phyloP scores from a whole-genome alignment of 495 filamentous ascomycete species.

The Bathelium albidoporum region DNA sequence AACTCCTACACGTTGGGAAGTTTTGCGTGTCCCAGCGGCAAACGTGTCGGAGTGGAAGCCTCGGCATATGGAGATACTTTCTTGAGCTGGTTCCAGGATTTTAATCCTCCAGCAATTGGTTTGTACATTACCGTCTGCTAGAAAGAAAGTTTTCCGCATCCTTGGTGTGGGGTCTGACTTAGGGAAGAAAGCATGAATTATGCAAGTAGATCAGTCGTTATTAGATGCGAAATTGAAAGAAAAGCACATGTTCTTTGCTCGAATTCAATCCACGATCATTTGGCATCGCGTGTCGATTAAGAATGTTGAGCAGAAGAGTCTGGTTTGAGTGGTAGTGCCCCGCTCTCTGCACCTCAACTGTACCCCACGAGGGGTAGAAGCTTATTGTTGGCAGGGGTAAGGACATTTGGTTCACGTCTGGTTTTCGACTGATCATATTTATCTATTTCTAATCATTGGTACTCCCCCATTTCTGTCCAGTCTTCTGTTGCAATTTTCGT shows the following conservation, averaged over 20 bases:
- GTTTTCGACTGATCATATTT: background rate
- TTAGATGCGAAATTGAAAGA: background rate
- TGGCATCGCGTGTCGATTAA: background rate
- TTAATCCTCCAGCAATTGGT: constrained; percentile 50
- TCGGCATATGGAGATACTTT: constrained; percentile 12
- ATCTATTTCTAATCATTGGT: no score
- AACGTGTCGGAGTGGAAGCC: constrained; percentile 42
- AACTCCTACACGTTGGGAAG: constrained; percentile 46
- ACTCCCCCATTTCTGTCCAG: no score
- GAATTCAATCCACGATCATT: background rate
- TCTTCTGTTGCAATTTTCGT: background rate
- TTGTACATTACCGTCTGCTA: constrained; percentile 53
- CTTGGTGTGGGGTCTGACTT: no score
- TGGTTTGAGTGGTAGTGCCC: no score
- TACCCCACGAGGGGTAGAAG: no score
- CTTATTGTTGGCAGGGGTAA: no score
- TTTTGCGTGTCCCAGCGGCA: constrained; percentile 47
- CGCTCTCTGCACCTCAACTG: no score
- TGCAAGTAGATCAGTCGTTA: background rate
- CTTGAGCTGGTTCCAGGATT: constrained; percentile 38
- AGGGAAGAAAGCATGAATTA: background rate
- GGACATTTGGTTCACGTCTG: background rate
- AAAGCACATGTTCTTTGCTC: background rate
- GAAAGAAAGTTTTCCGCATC: background rate
- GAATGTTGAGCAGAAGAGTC: no score